Conservation (phyloP, 2,329 filamentous ascomycete genomes). For the Fonsecaea pedrosoi region DNA sequence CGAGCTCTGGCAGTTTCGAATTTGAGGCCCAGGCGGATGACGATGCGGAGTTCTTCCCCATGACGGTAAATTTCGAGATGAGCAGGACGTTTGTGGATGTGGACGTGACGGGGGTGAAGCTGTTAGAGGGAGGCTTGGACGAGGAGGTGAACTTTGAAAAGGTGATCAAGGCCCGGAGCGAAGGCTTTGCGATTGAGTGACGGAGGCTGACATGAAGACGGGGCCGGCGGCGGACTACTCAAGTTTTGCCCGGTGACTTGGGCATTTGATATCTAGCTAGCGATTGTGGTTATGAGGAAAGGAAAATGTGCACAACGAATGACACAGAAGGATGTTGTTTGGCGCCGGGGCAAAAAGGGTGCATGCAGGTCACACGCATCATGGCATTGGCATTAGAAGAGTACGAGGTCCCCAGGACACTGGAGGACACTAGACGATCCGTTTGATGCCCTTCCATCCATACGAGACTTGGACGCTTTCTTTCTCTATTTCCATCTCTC, state of each 20-base stretch:
- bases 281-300: not conserved
- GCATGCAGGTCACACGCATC: conserved; percentile 4
- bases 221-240: not conserved
- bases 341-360: not conserved
- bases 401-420: not conserved
- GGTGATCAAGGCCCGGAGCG: conserved; percentile 53
- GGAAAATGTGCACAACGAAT: not conserved
- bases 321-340: not conserved
- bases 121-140: conserved; percentile 51
- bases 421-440: not conserved
- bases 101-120: conserved; percentile 68
- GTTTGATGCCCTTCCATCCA: not conserved
- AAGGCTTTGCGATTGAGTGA: conserved; percentile 54
- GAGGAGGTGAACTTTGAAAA: conserved; percentile 54
- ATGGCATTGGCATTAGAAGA: not conserved
- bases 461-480: too few relatives aligned
- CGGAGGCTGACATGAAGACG: not conserved
- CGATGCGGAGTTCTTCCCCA: conserved; percentile 97
- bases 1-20: conserved; percentile 86
- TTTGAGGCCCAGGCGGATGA: conserved; percentile 89
- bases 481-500: too few relatives aligned
- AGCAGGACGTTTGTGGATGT: conserved; percentile 86
- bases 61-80: conserved; percentile 90
- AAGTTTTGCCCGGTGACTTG: not conserved
- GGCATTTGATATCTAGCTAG: conserved; percentile 1